Percentiles rank a stretch among this genome's conserved stretches.
These are phyloP conservation scores for Boletus coccyginus DNA, from an alignment of 768 basidiomycete species.

Conservation along the genomic window DNA sequence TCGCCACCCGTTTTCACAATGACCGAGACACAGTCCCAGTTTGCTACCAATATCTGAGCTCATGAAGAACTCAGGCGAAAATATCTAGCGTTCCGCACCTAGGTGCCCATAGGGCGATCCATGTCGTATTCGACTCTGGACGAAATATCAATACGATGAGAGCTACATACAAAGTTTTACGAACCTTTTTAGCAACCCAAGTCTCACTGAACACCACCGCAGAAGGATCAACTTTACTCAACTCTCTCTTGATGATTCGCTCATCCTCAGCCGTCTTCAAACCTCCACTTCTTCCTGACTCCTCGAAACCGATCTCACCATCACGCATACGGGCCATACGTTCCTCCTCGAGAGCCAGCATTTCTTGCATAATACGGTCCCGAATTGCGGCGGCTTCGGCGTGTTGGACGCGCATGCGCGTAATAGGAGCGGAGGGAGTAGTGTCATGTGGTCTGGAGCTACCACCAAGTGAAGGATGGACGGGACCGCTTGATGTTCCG, in stretches of 20 bases:
- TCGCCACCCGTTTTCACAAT: constrained; percentile 99
- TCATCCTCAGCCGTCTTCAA: constrained; percentile 85
- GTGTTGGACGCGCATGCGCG: constrained; percentile 72
- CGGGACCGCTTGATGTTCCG: constrained; percentile 21
- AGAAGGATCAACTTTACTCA: constrained; percentile 94
- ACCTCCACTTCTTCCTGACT: constrained; percentile 41
- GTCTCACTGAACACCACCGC: constrained; percentile 95
- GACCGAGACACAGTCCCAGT: constrained; percentile 90
- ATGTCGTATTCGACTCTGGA: constrained; percentile 80
- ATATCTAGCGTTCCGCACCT: constrained; percentile 42
- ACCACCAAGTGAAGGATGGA: constrained; percentile 33
- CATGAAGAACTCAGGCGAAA: neutral
- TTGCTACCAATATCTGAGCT: constrained; percentile 41
- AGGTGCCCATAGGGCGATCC: constrained; percentile 96
- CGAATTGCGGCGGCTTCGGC: constrained; percentile 88
- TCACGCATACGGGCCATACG: constrained; percentile 92
- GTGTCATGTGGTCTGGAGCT: constrained; percentile 21
- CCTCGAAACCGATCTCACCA: constrained; percentile 57
- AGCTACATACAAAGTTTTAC: constrained; percentile 3
- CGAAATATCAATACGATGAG: neutral
- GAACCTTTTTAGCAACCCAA: constrained; percentile 90
- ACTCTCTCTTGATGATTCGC: constrained; percentile 85
- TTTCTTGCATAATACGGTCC: constrained; percentile 97
- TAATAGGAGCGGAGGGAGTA: constrained; percentile 31
- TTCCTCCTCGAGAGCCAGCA: constrained; percentile 95